These are phyloP conservation scores for Metschnikowia rubicola DNA, from an alignment of 805 yeast species.

Conservation along the genomic window DNA sequence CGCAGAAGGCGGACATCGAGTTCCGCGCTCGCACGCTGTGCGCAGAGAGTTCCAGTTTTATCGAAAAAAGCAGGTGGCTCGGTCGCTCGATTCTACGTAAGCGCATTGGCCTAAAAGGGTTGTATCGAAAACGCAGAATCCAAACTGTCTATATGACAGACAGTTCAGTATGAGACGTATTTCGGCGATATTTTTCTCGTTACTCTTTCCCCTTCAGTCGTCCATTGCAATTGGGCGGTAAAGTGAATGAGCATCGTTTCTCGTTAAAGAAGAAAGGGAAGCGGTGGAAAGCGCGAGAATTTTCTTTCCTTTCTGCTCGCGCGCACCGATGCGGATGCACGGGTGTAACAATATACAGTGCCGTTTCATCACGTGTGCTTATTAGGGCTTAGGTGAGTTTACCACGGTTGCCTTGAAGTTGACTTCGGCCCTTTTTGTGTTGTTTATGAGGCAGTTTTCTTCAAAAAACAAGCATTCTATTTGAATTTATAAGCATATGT, in stretches of 20 bases:
- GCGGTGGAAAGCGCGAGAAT: background rate
- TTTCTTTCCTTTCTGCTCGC: background rate
- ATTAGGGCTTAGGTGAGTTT: no score
- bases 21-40: no score
- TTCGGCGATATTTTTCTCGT: constrained; percentile 16
- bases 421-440: no score
- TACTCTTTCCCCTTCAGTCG: constrained; percentile 24
- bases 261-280: constrained; percentile 11
- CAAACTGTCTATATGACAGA: constrained; percentile 15
- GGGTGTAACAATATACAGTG: constrained; percentile 1
- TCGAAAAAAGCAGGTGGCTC: background rate
- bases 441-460: no score
- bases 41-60: no score
- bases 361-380: no score
- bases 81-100: background rate
- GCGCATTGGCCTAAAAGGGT: background rate
- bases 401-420: no score
- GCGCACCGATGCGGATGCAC: constrained; percentile 3
- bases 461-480: no score
- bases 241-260: constrained; percentile 22
- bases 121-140: constrained; percentile 42
- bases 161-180: constrained; percentile 19
- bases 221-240: constrained; percentile 19
- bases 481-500: no score
- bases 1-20: no score